Percentiles rank a stretch among this genome's conserved stretches.
Evolutionary conservation across 2,329 filamentous ascomycete genomes (phyloP).

Genomic region (Onygenales sp.): DNA sequence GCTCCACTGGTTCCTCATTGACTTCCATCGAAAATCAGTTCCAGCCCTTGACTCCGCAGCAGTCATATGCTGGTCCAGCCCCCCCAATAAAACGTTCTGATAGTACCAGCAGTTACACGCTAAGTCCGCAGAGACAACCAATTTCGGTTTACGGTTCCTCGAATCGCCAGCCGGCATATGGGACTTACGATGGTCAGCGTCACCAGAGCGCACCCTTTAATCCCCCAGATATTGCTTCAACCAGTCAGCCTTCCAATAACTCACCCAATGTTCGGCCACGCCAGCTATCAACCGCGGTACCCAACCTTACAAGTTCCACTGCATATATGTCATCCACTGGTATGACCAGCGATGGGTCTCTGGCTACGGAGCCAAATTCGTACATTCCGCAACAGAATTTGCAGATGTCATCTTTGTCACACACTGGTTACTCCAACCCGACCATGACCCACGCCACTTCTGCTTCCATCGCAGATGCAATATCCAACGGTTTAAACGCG

Average conservation of each 20-base stretch:
- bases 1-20: conserved; percentile 17
- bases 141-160: conserved; percentile 19
- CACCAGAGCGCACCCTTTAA: conserved; percentile 11
- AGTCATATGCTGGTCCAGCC: conserved; percentile 15
- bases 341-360: conserved; percentile 8
- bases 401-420: conserved; percentile 6
- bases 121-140: conserved; percentile 17
- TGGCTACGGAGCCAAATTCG: conserved; percentile 3
- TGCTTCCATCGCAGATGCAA: conserved; percentile 17
- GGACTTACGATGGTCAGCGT: conserved; percentile 7
- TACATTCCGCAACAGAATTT: conserved; percentile 9
- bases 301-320: conserved; percentile 6
- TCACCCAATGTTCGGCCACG: conserved; percentile 6
- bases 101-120: conserved; percentile 19
- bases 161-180: conserved; percentile 16
- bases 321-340: conserved; percentile 14
- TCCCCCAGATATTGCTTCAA: conserved; percentile 12
- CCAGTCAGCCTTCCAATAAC: conserved; percentile 8
- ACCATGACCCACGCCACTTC: conserved; percentile 16
- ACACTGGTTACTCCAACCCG: conserved; percentile 5
- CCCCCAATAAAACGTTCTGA: conserved; percentile 18
- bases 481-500: conserved; percentile 18
- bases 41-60: conserved; percentile 19
- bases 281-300: conserved; percentile 10
- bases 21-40: conserved; percentile 20